A percentile compares a stretch with the other conserved stretches of the same genome.
These are phyloP conservation scores for Neonectria sp. DNA, from an alignment of 2,329 filamentous ascomycete species.

Conservation along the genomic window DNA sequence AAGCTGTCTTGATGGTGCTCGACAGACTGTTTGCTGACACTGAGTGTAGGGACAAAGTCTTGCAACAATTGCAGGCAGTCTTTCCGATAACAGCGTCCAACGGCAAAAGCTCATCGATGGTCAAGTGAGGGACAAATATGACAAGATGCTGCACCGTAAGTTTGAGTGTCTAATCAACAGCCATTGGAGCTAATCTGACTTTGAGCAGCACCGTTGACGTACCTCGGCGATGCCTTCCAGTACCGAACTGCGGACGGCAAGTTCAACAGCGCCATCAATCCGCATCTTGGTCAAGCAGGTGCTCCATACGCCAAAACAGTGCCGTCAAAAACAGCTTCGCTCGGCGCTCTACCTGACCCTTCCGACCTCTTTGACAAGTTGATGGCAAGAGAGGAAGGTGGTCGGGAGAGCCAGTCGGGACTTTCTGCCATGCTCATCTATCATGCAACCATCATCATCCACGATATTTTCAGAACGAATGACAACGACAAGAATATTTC, in stretches of 20 bases:
- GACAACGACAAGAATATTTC: constrained; percentile 49
- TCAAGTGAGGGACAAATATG: constrained; percentile 40
- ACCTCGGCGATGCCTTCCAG: constrained; percentile 44
- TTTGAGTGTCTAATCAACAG: no score
- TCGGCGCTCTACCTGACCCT: constrained; percentile 48
- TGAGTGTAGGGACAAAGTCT: no score
- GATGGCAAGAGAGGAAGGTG: constrained; percentile 45
- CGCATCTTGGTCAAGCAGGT: constrained; percentile 50
- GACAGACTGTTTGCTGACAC: no score
- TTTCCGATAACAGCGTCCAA: no score
- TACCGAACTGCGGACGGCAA: constrained; percentile 49
- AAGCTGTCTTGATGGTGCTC: no score
- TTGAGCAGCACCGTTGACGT: constrained; percentile 32
- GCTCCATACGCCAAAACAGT: constrained; percentile 51
- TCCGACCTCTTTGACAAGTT: constrained; percentile 50
- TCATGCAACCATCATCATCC: constrained; percentile 66
- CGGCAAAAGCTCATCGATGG: no score
- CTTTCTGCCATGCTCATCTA: constrained; percentile 64
- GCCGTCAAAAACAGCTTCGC: constrained; percentile 41
- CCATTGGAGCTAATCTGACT: no score
- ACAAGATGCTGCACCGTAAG: constrained; percentile 38
- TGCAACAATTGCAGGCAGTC: no score
- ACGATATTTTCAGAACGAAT: constrained; percentile 62
- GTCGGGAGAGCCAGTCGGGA: constrained; percentile 56
- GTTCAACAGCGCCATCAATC: constrained; percentile 47